Evolutionary conservation across 306 rosid species (phyloP), one percentile per base, ranked within the genome.

Genomic region (Citrullus colocynthis): DNA sequence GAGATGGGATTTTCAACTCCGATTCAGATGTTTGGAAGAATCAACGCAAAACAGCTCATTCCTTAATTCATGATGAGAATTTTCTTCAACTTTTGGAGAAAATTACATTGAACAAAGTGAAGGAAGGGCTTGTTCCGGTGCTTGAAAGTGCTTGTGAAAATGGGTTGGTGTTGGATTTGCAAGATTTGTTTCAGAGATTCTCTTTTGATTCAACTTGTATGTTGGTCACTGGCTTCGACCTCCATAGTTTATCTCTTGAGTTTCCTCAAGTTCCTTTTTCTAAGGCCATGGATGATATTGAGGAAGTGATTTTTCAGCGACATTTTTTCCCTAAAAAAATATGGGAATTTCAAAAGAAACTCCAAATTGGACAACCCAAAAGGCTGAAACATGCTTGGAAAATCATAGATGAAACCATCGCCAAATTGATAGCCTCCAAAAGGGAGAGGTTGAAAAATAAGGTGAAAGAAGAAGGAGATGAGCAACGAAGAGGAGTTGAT

Each of bases 1-100:
- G 88, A 28, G 80, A 80, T 10, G 87, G 87, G 1, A 85, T 84
- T 9, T 80, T 88, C 60, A 61, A 78, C 1, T 3, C 81, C 3
- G 87, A 88, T n/a, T 66, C 83, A 0, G 83, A 88, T 0, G 6
- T 8, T 0, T 88, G 85, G 89, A 88, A 74, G 18, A 52, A 71
- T 34, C 79, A 54, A 34, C 80, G 89, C 10, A 60, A 49, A n/a
- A 21, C 83, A 20, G 60, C 81, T 13, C 79, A 78, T 4, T 34
- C 79, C 0, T 21, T 86, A 60, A 14, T 88, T 0, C 83, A 55
- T 10, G 9, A 69, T 0, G 58, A 8, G 0, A 49, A 16, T 15
- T 84, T 84, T 6, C 76, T 82, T 42, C 2, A 36, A 7, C 78
- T 82, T 49, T 41, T 84, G 4, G 81, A 36, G 75, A 69, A 73